Base-by-base conservation (phyloP, 2,329 filamentous ascomycete genomes). In the Apiospora kogelbergensis region DNA sequence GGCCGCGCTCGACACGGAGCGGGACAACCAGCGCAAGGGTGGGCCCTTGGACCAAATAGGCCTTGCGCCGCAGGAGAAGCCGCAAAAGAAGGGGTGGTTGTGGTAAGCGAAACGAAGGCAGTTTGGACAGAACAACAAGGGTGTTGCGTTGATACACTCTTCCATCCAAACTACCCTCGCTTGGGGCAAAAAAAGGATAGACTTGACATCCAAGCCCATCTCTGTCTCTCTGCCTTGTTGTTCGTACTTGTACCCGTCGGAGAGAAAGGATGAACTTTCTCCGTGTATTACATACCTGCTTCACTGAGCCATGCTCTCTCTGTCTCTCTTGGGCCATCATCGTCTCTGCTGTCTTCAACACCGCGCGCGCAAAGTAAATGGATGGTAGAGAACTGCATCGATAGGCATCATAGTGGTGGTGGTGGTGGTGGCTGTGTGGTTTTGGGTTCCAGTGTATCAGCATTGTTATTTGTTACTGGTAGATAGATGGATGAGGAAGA, bases 1-100 rank as follows among this genome's bases (percentile, higher is more conserved):
- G 68, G 78, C 76, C 22, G 84, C 81, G 1, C 83, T 86, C 71
- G 84, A 86, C 69, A 75, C 79, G 48, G 86, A 88, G 78, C 82
- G 81, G 72, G 81, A 84, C 72, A 85, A 84, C 70, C 85, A 88
- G 80, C 80, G 80, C 70, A 78, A 72, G 15, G 86, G 86, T 24
- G 87, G 86, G 1, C 82, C 81, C 65, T 75, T 88, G 60, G 86
- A 88, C 73, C 82, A 83, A 69, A 70, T 88, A 2, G 86, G 85
- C 0, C 74, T 84, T 40, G 79, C 82, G 41, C 73, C 74, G 26
- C 74, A 68, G 41, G 71, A 69, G 41, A 73, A 70, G 70, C 71
- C 73, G 67, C 74, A 78, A 63, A 86, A 85, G 81, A 87, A 85
- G 79, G 80, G 84, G 26, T 84, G 85, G 82, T 76, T 78, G 68